Evolutionary conservation across 1,284 basidiomycete species (phyloP).

Genomic region (Violaceomyces palustris): DNA sequence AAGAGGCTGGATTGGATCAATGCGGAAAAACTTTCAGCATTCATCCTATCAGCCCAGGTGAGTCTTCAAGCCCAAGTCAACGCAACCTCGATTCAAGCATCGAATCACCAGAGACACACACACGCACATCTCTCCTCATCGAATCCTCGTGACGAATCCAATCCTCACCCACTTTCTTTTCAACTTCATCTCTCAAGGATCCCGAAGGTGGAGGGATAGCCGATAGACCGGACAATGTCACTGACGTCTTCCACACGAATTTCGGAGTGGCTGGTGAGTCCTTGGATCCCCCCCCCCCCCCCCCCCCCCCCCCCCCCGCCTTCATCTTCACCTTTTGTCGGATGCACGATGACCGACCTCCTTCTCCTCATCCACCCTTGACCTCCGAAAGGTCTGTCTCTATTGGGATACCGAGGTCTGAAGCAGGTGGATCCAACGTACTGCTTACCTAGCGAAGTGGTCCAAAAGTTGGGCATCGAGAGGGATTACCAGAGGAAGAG

Average conservation of each 20-base stretch:
- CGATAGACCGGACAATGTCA: constrained; percentile 86
- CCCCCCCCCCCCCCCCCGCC: not conserved
- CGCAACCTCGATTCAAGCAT: not conserved
- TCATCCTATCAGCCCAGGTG: constrained; percentile 85
- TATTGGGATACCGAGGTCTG: constrained; percentile 80
- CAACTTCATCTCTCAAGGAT: too few relatives aligned
- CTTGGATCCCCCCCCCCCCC: too few relatives aligned
- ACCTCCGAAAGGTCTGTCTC: constrained; percentile 65
- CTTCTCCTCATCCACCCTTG: not conserved
- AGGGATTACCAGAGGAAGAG: constrained; percentile 25
- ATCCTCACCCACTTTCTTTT: too few relatives aligned
- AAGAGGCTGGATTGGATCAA: constrained; percentile 86
- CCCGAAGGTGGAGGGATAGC: constrained; percentile 85
- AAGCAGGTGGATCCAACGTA: constrained; percentile 86
- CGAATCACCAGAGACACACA: too few relatives aligned
- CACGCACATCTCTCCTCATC: too few relatives aligned
- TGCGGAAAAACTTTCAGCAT: constrained; percentile 67
- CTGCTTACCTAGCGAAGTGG: constrained; percentile 82
- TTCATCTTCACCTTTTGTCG: not conserved
- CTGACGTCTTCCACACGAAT: constrained; percentile 90
- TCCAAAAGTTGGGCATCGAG: constrained; percentile 51
- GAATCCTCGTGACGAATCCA: too few relatives aligned
- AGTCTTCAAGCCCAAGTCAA: too few relatives aligned
- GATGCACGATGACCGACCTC: not conserved
- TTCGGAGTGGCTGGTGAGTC: constrained; percentile 82